These are phyloP conservation scores for Solanum sparsipilum DNA, from an alignment of 257 asterid genomes.

Conservation along the genomic window DNA sequence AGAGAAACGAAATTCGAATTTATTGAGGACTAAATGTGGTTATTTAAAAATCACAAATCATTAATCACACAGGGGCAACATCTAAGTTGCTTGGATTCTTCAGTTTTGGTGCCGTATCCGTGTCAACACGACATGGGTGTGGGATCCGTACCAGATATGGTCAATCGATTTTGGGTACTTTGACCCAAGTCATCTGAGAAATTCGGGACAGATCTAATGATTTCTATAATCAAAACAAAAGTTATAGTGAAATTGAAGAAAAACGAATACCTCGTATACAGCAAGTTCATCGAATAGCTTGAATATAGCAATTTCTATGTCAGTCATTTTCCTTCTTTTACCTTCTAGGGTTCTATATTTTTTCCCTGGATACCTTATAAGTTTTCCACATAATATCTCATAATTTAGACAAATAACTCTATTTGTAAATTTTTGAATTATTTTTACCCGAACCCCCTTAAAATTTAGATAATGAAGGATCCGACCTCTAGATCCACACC, in stretches of 20 bases:
- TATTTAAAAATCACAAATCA: background rate
- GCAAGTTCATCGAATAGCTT: background rate
- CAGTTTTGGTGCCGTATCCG: background rate
- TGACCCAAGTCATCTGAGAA: background rate
- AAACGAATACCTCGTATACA: background rate
- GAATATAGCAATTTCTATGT: background rate
- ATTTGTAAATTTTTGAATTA: too few species aligned
- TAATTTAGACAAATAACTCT: background rate
- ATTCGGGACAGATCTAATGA: background rate
- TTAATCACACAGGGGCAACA: background rate
- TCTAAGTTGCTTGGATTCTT: background rate
- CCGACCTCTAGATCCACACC: background rate
- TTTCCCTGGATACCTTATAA: background rate
- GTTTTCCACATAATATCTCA: background rate
- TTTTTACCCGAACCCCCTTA: background rate
- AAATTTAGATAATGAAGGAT: background rate
- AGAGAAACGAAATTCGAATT: background rate
- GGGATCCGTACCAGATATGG: background rate
- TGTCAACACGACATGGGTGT: background rate
- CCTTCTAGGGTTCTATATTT: background rate
- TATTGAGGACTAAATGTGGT: background rate
- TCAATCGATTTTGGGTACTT: background rate
- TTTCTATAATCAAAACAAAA: background rate
- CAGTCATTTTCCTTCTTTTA: background rate
- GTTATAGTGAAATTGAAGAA: background rate